Evolutionary conservation across 2,329 filamentous ascomycete genomes (phyloP).

Genomic region (Neopestalotiopsis rosae): DNA sequence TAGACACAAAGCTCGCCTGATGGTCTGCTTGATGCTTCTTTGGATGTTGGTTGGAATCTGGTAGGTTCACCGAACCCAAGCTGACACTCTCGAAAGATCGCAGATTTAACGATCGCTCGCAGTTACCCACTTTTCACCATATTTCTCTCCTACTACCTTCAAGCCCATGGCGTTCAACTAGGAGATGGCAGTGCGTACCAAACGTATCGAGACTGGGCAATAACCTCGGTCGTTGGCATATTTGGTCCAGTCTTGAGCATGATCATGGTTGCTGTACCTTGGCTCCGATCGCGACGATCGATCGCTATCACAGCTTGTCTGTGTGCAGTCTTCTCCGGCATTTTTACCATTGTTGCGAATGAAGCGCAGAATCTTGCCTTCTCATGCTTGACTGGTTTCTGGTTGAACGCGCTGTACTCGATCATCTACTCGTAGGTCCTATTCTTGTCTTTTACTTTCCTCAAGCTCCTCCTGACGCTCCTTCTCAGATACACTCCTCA

Average conservation of each 20-base stretch:
- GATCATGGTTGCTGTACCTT: neutral
- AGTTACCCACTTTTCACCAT: neutral
- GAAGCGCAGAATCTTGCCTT: neutral
- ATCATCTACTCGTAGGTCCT: neutral
- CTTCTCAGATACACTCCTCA: neutral
- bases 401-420: neutral
- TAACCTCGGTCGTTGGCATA: neutral
- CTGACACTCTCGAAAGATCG: neutral
- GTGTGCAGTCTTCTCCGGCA: neutral
- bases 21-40: neutral
- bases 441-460: neutral
- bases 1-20: neutral
- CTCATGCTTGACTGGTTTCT: neutral
- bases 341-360: neutral
- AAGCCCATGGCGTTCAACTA: neutral
- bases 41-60: neutral
- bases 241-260: neutral
- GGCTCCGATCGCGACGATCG: neutral
- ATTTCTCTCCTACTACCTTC: neutral
- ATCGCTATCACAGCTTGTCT: neutral
- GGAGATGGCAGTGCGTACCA: neutral
- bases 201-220: neutral
- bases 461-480: too few relatives aligned
- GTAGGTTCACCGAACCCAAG: neutral
- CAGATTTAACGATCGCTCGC: neutral